phyloP scores from a whole-genome alignment of 2,329 filamentous ascomycete species.

The Pseudogymnoascus sp. region DNA sequence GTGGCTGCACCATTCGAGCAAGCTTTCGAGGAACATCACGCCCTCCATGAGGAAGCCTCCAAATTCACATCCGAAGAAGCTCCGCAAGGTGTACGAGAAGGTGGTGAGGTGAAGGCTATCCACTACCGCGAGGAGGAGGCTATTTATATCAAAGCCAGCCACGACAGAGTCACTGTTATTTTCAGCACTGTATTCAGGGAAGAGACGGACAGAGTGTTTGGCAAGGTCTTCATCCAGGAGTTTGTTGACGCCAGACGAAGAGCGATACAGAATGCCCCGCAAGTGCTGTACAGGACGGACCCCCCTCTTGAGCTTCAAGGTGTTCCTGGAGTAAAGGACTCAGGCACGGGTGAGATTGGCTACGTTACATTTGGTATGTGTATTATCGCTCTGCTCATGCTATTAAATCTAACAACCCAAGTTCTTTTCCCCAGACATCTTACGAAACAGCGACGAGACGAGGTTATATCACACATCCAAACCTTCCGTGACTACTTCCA shows the following conservation, averaged over 20 bases:
- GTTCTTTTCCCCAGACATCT: conserved; percentile 95
- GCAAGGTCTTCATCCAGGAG: conserved; percentile 97
- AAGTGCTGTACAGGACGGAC: conserved; percentile 93
- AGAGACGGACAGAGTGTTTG: conserved; percentile 94
- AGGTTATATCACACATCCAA: conserved; percentile 98
- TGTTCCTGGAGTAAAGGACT: conserved; percentile 70
- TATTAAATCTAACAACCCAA: conserved; percentile 30
- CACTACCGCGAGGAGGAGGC: conserved; percentile 98
- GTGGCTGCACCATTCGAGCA: conserved; percentile 99
- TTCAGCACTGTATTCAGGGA: conserved; percentile 98
- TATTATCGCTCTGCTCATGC: conserved; percentile 14
- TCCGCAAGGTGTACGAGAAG: conserved; percentile 80
- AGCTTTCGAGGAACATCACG: conserved; percentile 87
- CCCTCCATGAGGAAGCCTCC: conserved; percentile 76
- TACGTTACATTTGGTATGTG: conserved; percentile 90
- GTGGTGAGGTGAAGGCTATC: conserved; percentile 88
- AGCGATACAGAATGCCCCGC: conserved; percentile 95
- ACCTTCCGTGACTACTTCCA: conserved; percentile 99
- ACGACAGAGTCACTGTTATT: conserved; percentile 96
- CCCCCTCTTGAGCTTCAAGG: conserved; percentile 85
- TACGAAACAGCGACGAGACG: conserved; percentile 78
- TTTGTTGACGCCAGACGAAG: conserved; percentile 93
- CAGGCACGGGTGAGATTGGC: conserved; percentile 76
- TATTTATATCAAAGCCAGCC: conserved; percentile 96
- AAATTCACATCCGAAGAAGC: conserved; percentile 92